Evolutionary conservation across 1,139 yeast genomes (phyloP).

Genomic region (Pichia sp.): DNA sequence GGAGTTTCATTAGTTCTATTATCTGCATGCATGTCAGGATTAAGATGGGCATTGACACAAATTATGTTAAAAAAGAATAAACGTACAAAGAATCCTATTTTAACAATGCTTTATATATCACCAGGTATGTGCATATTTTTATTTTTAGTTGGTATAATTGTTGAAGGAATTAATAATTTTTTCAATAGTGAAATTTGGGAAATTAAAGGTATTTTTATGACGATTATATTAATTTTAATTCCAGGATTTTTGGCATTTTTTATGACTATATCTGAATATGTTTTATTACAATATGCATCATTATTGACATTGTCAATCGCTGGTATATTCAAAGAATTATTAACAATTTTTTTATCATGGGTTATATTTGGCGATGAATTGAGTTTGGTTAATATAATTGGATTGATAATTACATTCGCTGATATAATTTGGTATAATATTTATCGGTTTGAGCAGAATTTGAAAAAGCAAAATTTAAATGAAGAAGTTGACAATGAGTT

Average conservation of each 20-base stretch:
- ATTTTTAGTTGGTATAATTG: conserved; percentile 49
- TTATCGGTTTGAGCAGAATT: conserved; percentile 41
- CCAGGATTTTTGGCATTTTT: conserved; percentile 87
- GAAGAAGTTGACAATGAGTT: conserved; percentile 13
- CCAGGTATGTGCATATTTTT: conserved; percentile 74
- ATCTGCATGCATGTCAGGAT: conserved; percentile 79
- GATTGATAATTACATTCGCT: conserved; percentile 64
- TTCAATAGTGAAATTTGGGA: conserved; percentile 56
- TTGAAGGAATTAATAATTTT: conserved; percentile 63
- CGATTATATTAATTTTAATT: conserved; percentile 54
- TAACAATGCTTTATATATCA: conserved; percentile 81
- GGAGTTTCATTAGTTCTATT: conserved; percentile 71
- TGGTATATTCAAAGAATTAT: conserved; percentile 85
- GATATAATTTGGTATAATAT: conserved; percentile 82
- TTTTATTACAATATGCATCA: conserved; percentile 72
- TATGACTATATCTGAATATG: conserved; percentile 88
- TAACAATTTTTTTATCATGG: conserved; percentile 70
- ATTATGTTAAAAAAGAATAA: conserved; percentile 58
- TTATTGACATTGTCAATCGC: conserved; percentile 84
- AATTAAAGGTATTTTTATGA: conserved; percentile 45
- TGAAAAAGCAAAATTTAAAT: conserved; percentile 6
- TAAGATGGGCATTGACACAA: conserved; percentile 94
- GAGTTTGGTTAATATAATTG: conserved; percentile 62
- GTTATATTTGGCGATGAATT: conserved; percentile 70
- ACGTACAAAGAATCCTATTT: conserved; percentile 64